Evolutionary conservation across 2,329 filamentous ascomycete species (phyloP).

Genomic region (Xylariaceae sp.): DNA sequence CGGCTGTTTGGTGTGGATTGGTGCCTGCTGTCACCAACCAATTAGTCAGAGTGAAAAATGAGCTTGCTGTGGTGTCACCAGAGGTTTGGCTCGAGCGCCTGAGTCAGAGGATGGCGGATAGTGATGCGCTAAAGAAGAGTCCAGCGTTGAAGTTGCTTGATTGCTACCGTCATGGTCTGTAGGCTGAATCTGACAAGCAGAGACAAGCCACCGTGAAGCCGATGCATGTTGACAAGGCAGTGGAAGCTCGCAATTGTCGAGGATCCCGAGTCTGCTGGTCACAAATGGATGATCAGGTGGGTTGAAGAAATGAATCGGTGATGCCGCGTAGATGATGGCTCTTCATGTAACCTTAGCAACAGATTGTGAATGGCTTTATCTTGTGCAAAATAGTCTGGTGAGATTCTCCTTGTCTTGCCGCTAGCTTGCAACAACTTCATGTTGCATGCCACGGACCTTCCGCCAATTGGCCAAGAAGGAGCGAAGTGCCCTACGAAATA

Average conservation of each 20-base stretch:
- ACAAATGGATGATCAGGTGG: too few relatives aligned
- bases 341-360: too few relatives aligned
- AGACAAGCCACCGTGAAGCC: background rate
- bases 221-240: constrained; percentile 19
- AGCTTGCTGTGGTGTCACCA: constrained; percentile 13
- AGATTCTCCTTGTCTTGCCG: too few relatives aligned
- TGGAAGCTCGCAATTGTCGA: background rate
- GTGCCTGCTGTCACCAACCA: constrained; percentile 19
- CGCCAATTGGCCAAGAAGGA: too few relatives aligned
- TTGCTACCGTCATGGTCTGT: constrained; percentile 27
- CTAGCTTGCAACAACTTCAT: too few relatives aligned
- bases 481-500: too few relatives aligned
- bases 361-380: too few relatives aligned
- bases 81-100: constrained; percentile 15
- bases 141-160: constrained; percentile 33
- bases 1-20: constrained; percentile 22
- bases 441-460: too few relatives aligned
- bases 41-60: background rate
- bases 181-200: constrained; percentile 15
- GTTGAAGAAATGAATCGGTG: too few relatives aligned
- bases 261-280: too few relatives aligned
- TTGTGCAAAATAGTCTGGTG: too few relatives aligned
- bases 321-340: too few relatives aligned
- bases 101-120: background rate
- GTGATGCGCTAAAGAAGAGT: constrained; percentile 18